phyloP scores from a whole-genome alignment of 2,329 filamentous ascomycete species.

The Hypoxylon sp. region DNA sequence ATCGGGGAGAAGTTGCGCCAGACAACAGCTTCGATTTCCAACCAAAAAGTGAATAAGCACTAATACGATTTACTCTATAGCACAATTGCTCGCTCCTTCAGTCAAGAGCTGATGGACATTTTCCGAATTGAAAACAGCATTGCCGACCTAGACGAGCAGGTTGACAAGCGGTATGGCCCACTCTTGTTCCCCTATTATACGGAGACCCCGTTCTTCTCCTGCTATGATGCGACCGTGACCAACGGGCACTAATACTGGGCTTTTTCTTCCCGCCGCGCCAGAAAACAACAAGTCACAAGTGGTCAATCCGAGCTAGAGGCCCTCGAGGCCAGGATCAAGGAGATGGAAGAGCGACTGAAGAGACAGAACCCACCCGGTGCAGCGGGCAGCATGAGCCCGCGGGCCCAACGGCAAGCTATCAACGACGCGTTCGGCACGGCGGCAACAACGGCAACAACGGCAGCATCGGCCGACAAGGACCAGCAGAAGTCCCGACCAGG shows the following conservation, averaged over 20 bases:
- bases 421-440: slow-evolving; percentile 50
- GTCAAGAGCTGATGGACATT: slow-evolving; percentile 86
- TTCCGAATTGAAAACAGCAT: slow-evolving; percentile 89
- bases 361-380: slow-evolving; percentile 37
- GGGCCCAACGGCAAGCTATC: slow-evolving; percentile 52
- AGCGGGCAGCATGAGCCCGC: slow-evolving; percentile 41
- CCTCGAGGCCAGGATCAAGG: slow-evolving; percentile 85
- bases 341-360: slow-evolving; percentile 84
- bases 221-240: slow-evolving; percentile 9
- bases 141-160: slow-evolving; percentile 79
- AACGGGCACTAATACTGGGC: slow-evolving; percentile 25
- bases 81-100: slow-evolving; percentile 90
- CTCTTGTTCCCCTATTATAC: slow-evolving; percentile 20
- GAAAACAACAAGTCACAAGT: slow-evolving; percentile 82
- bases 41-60: slow-evolving; percentile 13
- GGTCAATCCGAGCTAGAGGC: slow-evolving; percentile 86
- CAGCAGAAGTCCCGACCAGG: slow-evolving; percentile 65
- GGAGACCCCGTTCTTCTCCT: slow-evolving; percentile 7
- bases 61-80: slow-evolving; percentile 63
- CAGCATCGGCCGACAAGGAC: slow-evolving; percentile 52
- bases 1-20: not conserved
- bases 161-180: slow-evolving; percentile 82
- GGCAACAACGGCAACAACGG: slow-evolving; percentile 38
- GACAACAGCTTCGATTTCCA: not conserved
- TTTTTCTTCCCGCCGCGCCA: slow-evolving; percentile 56